Evolutionary conservation across 768 basidiomycete genomes (phyloP), one percentile per base, ranked within the genome.

Genomic region (Tephrocybe rancida): DNA sequence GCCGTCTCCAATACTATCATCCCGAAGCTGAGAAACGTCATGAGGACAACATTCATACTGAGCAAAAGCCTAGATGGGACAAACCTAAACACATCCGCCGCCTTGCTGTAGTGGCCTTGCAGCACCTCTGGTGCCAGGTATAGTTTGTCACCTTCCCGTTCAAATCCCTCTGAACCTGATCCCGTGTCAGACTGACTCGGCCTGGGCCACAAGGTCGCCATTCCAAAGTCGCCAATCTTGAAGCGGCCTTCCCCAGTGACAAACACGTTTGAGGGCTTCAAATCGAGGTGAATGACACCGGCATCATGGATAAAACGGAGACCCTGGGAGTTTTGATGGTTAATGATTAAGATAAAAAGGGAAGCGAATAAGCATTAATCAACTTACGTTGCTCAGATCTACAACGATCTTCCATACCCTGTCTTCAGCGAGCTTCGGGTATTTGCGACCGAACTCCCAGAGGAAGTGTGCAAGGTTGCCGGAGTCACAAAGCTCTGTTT

Each of bases 181-280:
- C 35, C 35, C 16, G 5, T 37, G 11, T 60, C 67, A 18, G 34
- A 48, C 21, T 76, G 64, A 16, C 66, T 66, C 0, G 76, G 73
- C 34, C 94, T 77, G 0, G 94, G 93, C 90, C 92, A 95, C 48
- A 93, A 63, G 5, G 92, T 92, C n/a, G 96, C 95, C 87, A 99
- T 94, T 8, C 97, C 97, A 74, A 98, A 98, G 69, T 99, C 97
- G 7, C 96, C 96, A 67, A 99, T 94, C 75, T 93, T 94, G 74
- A 99, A 88, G 41, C 88, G 82, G 1, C 97, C 97, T 38, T 86
- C 82, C 7, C 78, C 77, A 9, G 92, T 94, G 62, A 99, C 79
- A 66, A 99, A 94, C 46, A 99, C 87, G 68, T 99, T 99, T 38
- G 93, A 93, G 11, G 97, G 97, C 74, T 99, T 99, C 59, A 99